Percentiles rank a stretch among this genome's conserved stretches.
These are phyloP conservation scores for Agaricus blazei DNA, from an alignment of 768 basidiomycete genomes.

Conservation along the genomic window DNA sequence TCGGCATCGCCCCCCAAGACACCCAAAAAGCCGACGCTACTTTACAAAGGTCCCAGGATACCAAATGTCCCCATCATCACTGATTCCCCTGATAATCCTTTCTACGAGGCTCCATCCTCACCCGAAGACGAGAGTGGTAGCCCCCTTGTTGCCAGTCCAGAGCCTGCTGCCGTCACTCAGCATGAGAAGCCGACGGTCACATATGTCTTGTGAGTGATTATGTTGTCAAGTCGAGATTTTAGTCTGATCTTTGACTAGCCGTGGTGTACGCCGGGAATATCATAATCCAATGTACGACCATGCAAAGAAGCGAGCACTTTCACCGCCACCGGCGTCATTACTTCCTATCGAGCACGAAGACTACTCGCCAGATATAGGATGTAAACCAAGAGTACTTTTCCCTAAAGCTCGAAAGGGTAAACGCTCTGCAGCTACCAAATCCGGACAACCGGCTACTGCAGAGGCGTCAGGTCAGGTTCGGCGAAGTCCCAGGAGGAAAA, in stretches of 20 bases:
- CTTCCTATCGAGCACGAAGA: conserved; percentile 63
- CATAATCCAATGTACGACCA: conserved; percentile 60
- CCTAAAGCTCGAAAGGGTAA: conserved; percentile 22
- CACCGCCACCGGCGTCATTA: conserved; percentile 41
- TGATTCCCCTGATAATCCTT: conserved; percentile 72
- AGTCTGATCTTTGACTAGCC: conserved; percentile 33
- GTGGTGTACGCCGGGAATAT: conserved; percentile 58
- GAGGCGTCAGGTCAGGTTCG: background rate
- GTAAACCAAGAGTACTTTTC: conserved; percentile 57
- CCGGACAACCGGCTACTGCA: background rate
- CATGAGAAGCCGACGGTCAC: conserved; percentile 60
- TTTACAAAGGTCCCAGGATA: conserved; percentile 5
- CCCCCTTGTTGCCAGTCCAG: conserved; percentile 23
- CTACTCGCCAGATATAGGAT: conserved; percentile 51
- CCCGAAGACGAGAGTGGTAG: conserved; percentile 29
- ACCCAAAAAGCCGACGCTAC: conserved; percentile 23
- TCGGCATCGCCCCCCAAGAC: conserved; percentile 35
- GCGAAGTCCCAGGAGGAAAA: conserved; percentile 10
- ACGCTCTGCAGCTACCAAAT: background rate
- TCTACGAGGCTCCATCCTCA: conserved; percentile 37
- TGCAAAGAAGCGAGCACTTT: conserved; percentile 31
- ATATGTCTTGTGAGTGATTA: conserved; percentile 63
- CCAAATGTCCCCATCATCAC: conserved; percentile 19
- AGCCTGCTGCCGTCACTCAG: conserved; percentile 32
- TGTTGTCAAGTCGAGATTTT: conserved; percentile 32